Base-by-base conservation (phyloP, 1,284 basidiomycete genomes). In the Leccinum angustisporum region DNA sequence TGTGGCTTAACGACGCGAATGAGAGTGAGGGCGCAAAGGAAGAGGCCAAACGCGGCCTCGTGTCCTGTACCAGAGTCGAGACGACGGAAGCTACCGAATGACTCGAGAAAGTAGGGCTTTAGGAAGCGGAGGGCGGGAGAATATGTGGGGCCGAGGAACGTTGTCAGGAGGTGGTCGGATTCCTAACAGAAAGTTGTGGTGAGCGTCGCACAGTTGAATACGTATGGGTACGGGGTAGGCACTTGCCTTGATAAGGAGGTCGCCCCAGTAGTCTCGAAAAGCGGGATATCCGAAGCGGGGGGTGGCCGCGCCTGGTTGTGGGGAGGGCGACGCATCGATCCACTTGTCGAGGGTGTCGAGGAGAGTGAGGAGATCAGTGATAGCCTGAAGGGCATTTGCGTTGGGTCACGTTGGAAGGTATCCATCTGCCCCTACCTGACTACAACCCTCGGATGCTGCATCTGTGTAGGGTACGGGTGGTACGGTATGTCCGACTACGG, bases 21-120 rank as follows among this genome's bases (percentile, higher is more conserved):
- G 38, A 91, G 82, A 18, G 83, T 79, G 59, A 93, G 80, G 66
- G 83, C 84, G 25, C 89, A 83, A 21, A 98, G 81, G 63, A 91
- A 90, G n/a, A 95, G 77, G 7, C 85, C 84, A 72, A 97, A 98
- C 0, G 91, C 89, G 0, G 92, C 83, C 78, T 99, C 97, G 72
- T 99, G 97, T 0, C 97, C 97, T 1, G 95, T 95, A 1, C 97
- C 97, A 72, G 98, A 99, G 79, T 99, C 97, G 77, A 99, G 88
- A 52, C 97, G 86, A 4, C 85, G 84, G 67, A 95, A 93, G 11
- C 94, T 96, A 7, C 97, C 97, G 73, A 98, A 98, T 0, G 94
- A 88, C 16, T 88, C 86, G 34, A 92, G 71, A 54, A 99, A 77
- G 70, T 97, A 95, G 3, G 92, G 88, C 50, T 82, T 81, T 31